Evolutionary conservation across 176 grass and related monocot genomes (phyloP), one percentile per base, ranked within the genome.

Genomic region (Hyparrhenia diplandra): DNA sequence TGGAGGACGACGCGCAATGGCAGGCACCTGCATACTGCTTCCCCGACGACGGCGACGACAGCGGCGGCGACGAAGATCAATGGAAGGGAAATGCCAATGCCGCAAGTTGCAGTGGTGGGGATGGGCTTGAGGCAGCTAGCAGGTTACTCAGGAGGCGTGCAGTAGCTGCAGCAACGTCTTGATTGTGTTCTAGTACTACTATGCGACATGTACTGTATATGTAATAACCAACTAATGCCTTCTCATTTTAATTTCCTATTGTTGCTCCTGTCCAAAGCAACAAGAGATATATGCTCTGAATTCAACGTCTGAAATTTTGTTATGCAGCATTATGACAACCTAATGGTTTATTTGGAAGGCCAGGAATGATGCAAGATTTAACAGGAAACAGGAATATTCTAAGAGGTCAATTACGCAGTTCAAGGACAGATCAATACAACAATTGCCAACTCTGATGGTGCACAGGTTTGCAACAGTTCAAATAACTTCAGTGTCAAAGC

Each of bases 1-100:
- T 89, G 23, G 88, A 90, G 4, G 85, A 90, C 2, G 89, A 91
- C 27, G 8, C 51, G 14, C 76, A 85, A 11, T 94, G 92, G 92
- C 92, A 94, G 82, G 89, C 92, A 16, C 92, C 92, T 0, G 71
- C 74, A 3, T 79, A 91, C 71, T 91, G 92, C 76, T 94, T 94
- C 69, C 36, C 39, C 5, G 10, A 10, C 0, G 5, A 12, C 0
- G 60, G 60, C n/a, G n/a, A n/a, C n/a, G n/a, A n/a, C n/a, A n/a
- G n/a, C 0, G 37, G 13, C 0, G 37, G 5, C 0, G 35, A 54
- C 11, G 52, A 77, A 0, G 5, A 67, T n/a, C n/a, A n/a, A 23
- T 32, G 5, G 10, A 36, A 49, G 10, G 1, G 24, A 16, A 10
- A 40, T 3, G 25, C 4, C 1, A 10, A 8, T 4, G 25, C 24